These are phyloP conservation scores for Zymoseptoria ardabiliae DNA, from an alignment of 2,329 filamentous ascomycete species.

Conservation along the genomic window DNA sequence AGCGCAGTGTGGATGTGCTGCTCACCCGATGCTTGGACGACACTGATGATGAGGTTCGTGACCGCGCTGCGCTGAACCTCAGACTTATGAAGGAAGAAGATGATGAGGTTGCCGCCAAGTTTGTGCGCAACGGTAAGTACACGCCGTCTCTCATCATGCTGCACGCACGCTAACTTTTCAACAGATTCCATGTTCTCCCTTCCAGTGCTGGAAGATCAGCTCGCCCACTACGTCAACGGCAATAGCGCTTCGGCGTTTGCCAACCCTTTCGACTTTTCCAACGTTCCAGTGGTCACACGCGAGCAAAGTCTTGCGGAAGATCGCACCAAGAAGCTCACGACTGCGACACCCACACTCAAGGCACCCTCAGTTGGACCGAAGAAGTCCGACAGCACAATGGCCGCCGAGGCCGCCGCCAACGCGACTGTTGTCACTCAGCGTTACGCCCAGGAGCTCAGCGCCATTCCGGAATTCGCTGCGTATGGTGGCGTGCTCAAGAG, in stretches of 20 bases:
- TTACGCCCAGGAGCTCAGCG: constrained; percentile 78
- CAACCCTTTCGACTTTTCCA: constrained; percentile 79
- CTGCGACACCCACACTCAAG: constrained; percentile 86
- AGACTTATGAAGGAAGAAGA: constrained; percentile 80
- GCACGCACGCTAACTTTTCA: constrained; percentile 16
- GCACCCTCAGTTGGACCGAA: constrained; percentile 80
- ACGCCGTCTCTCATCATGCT: background rate
- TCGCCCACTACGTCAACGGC: constrained; percentile 94
- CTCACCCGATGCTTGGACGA: constrained; percentile 92
- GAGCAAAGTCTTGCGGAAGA: constrained; percentile 96
- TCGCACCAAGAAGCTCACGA: constrained; percentile 92
- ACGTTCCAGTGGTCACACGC: constrained; percentile 85
- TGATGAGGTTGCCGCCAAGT: constrained; percentile 74
- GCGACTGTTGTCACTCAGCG: constrained; percentile 77
- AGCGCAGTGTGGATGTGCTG: constrained; percentile 87
- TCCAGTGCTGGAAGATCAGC: constrained; percentile 89
- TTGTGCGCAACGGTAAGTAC: constrained; percentile 79
- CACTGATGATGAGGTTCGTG: constrained; percentile 93
- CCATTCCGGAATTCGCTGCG: constrained; percentile 82
- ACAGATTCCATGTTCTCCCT: constrained; percentile 91
- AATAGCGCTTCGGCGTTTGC: constrained; percentile 81
- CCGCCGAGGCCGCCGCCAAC: constrained; percentile 61
- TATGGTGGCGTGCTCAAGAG: constrained; percentile 92
- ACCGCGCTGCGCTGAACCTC: constrained; percentile 87
- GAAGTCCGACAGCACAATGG: constrained; percentile 61